Base-by-base conservation (phyloP, 306 rosid genomes). In the Herpetospermum pedunculosum region DNA sequence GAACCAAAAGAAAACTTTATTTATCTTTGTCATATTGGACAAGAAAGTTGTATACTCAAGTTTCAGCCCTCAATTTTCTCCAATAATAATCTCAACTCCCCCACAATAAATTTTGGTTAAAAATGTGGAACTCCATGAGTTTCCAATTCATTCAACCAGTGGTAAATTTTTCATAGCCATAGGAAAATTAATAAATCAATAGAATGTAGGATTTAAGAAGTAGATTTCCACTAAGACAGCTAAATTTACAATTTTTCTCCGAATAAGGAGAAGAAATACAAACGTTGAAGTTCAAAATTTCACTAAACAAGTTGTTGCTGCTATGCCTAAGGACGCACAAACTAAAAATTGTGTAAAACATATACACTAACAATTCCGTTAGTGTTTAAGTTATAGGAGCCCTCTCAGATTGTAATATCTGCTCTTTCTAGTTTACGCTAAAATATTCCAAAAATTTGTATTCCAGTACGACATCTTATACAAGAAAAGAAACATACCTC, bases 271-370 rank as follows among this genome's bases (percentile, higher is more conserved):
- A 62, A 62, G 47, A 3, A 62, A 62, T 34, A 15, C 70, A 64
- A 30, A 37, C 71, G 8, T 38, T 37, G 16, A 35, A 37, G 28
- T 64, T 34, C 46, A 64, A 12, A 64, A n/a, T 64, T 37, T 37
- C 48, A 64, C 48, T 64, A 64, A 8, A 37, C 48, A 64, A 64
- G 29, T 12, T 63, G 29, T 12, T 63, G 29, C 71, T 35, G 48
- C 47, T 63, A 35, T n/a, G 48, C 48, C 71, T 38, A 19, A 65
- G 48, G 34, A 37, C 16, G 26, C 5, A 63, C 32, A 21, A 21
- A 65, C 50, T 65, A 65, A 65, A 65, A 38, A 12, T 37, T 64
- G 71, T 38, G 71, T 35, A 16, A 62, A 34, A 65, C 72, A 38
- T 65, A 19, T 19, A 65, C 50, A 11, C 50, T 21, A 21, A 23